A percentile compares a stretch with the other conserved stretches of the same genome.
phyloP scores from a whole-genome alignment of 2,329 filamentous ascomycete genomes.

The Aphanocladium album region DNA sequence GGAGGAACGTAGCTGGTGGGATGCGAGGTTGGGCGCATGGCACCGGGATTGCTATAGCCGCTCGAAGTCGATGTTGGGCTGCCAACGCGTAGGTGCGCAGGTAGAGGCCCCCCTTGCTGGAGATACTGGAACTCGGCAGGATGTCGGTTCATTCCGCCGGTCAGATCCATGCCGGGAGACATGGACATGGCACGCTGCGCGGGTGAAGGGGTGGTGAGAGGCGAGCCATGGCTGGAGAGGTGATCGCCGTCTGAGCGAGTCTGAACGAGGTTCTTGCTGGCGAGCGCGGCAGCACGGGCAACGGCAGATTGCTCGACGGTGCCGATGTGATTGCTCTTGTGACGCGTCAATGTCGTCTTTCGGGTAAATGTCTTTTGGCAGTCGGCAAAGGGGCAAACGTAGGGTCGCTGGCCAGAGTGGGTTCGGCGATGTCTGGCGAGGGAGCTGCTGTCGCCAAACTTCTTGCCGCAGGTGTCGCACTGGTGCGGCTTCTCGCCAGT shows the following conservation, averaged over 20 bases:
- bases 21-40: conserved; percentile 74
- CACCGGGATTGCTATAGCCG: conserved; percentile 39
- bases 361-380: conserved; percentile 98
- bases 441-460: conserved; percentile 91
- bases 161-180: conserved; percentile 72
- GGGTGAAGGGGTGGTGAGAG: conserved; percentile 76
- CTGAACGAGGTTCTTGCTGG: conserved; percentile 41
- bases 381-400: conserved; percentile 95
- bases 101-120: conserved; percentile 67
- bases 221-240: conserved; percentile 67
- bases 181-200: conserved; percentile 73
- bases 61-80: conserved; percentile 64
- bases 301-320: conserved; percentile 91
- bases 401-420: conserved; percentile 90
- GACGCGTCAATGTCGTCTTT: conserved; percentile 87
- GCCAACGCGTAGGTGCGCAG: conserved; percentile 72
- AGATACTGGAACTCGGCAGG: conserved; percentile 66
- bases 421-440: conserved; percentile 90
- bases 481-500: conserved; percentile 98
- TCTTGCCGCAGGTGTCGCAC: conserved; percentile 90
- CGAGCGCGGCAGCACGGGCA: conserved; percentile 80
- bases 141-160: conserved; percentile 63
- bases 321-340: conserved; percentile 93
- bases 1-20: conserved; percentile 78
- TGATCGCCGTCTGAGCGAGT: conserved; percentile 66